Evolutionary conservation across 306 rosid species (phyloP).

Genomic region (Medicago arabica): DNA sequence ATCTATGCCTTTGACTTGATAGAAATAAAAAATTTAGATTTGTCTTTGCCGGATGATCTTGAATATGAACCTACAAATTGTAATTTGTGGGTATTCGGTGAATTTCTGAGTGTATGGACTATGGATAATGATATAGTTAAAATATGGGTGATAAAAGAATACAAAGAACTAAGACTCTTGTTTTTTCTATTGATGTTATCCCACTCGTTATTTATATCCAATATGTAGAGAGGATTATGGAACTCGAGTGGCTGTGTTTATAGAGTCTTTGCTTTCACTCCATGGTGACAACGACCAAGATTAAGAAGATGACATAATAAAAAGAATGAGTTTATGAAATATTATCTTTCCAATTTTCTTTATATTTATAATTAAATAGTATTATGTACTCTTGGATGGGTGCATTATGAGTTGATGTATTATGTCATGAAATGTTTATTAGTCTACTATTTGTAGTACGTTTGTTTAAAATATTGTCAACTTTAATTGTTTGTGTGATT

Average conservation of each 20-base stretch:
- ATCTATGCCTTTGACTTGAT: slow-evolving; percentile 34
- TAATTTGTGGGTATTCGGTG: slow-evolving; percentile 25
- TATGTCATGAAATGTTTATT: too few relatives aligned
- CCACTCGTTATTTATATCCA: not conserved
- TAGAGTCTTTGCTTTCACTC: slow-evolving; percentile 33
- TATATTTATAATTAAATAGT: too few relatives aligned
- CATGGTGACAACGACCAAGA: too few relatives aligned
- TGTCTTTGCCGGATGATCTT: not conserved
- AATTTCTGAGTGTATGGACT: not conserved
- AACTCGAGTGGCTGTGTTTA: not conserved
- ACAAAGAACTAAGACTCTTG: slow-evolving; percentile 13
- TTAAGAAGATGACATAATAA: too few relatives aligned
- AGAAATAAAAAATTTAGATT: not conserved
- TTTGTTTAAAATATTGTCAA: too few relatives aligned
- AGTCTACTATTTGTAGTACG: too few relatives aligned
- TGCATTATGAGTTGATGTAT: too few relatives aligned
- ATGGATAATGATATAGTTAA: not conserved
- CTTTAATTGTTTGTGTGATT: too few relatives aligned
- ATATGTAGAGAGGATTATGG: not conserved
- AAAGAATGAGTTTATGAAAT: too few relatives aligned
- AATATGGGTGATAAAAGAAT: slow-evolving; percentile 26
- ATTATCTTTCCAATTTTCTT: too few relatives aligned
- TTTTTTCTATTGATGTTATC: not conserved
- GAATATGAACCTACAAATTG: not conserved
- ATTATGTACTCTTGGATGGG: too few relatives aligned